phyloP scores from a whole-genome alignment of 371 early-diverging fungal genomes.

The Mortierella sp. region DNA sequence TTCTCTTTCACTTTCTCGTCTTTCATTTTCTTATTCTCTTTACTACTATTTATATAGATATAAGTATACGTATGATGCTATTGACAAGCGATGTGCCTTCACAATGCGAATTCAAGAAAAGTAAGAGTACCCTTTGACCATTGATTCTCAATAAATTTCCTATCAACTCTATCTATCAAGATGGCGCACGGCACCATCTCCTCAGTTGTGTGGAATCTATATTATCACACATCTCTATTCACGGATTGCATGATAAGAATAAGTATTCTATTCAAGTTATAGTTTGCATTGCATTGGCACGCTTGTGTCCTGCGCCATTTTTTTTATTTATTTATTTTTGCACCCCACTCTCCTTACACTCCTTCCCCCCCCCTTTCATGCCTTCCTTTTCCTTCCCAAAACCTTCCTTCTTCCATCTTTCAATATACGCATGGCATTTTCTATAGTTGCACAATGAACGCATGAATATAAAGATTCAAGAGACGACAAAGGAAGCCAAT shows the following conservation, averaged over 20 bases:
- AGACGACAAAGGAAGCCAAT: background rate
- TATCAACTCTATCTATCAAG: no score
- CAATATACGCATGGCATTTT: constrained; percentile 6
- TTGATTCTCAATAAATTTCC: no score
- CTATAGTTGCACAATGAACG: constrained; percentile 1
- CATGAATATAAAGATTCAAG: constrained; percentile 4
- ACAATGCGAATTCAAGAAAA: no score
- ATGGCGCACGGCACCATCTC: no score
- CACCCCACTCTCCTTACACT: background rate
- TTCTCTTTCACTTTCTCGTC: background rate
- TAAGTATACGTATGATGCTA: no score
- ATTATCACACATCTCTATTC: no score
- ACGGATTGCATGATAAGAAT: background rate
- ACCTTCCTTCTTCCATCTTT: background rate
- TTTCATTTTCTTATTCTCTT: background rate
- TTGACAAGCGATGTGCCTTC: no score
- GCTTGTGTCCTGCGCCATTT: constrained; percentile 13
- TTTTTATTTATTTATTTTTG: background rate
- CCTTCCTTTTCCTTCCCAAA: background rate
- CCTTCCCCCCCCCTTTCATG: constrained; percentile 4
- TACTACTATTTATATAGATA: no score
- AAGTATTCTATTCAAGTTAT: constrained; percentile 1
- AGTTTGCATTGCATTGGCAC: constrained; percentile 14
- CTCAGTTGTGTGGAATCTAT: no score
- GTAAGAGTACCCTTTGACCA: no score